Evolutionary conservation across 805 yeast species (phyloP).

Genomic region (Yamadazyma sp.): DNA sequence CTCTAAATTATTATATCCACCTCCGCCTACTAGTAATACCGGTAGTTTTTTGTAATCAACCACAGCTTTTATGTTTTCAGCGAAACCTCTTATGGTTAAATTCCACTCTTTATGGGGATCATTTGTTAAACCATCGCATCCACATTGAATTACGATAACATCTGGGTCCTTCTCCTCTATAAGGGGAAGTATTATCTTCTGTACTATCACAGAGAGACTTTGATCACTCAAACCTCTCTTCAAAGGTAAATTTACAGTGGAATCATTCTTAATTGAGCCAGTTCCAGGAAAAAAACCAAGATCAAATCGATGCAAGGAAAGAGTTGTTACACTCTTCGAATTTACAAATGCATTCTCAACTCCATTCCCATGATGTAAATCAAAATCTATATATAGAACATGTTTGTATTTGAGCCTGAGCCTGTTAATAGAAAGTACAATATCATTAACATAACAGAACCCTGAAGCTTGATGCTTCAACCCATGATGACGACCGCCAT

Average conservation of each 20-base stretch:
- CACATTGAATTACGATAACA: conserved; percentile 62
- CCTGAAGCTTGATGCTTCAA: conserved; percentile 56
- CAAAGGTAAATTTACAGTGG: conserved; percentile 52
- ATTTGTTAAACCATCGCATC: conserved; percentile 70
- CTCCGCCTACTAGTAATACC: conserved; percentile 64
- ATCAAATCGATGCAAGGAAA: conserved; percentile 64
- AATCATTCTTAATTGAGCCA: conserved; percentile 37
- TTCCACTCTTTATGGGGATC: conserved; percentile 72
- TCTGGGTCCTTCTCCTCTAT: conserved; percentile 41
- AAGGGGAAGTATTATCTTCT: conserved; percentile 44
- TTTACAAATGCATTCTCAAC: conserved; percentile 63
- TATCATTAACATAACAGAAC: conserved; percentile 71
- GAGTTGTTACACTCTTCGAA: conserved; percentile 54
- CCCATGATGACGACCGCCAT: conserved; percentile 79
- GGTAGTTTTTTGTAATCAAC: conserved; percentile 29
- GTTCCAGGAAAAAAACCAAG: conserved; percentile 74
- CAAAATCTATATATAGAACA: conserved; percentile 66
- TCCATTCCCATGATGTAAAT: conserved; percentile 81
- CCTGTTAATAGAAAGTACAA: conserved; percentile 52
- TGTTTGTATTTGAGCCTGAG: conserved; percentile 45
- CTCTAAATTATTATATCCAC: conserved; percentile 66
- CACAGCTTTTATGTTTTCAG: conserved; percentile 24
- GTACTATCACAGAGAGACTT: conserved; percentile 33
- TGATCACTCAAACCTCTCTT: conserved; percentile 53
- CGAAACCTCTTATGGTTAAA: conserved; percentile 51